phyloP scores from a whole-genome alignment of 2,329 filamentous ascomycete genomes.

The Cladosporium sp. region DNA sequence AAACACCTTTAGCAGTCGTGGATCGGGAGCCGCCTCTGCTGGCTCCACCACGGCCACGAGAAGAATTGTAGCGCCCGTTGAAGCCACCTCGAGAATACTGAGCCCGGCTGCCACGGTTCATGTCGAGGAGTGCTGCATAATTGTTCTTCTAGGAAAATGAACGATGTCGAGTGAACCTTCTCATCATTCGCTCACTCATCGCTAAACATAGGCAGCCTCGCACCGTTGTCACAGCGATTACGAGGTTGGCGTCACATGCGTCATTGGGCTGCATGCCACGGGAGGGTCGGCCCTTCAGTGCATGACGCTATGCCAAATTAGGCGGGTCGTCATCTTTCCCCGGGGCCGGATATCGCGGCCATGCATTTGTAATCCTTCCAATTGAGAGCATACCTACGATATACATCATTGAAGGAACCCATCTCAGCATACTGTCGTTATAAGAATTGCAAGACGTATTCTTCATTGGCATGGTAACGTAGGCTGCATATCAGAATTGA shows the following conservation, averaged over 20 bases:
- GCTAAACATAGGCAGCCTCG: too few relatives aligned
- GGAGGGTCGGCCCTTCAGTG: too few relatives aligned
- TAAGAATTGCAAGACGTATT: not conserved
- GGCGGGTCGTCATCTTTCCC: not conserved
- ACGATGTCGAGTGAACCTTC: too few relatives aligned
- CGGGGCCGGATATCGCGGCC: not conserved
- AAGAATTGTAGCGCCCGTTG: conserved; percentile 4
- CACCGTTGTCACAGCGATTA: conserved; percentile 1
- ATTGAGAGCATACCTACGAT: too few relatives aligned
- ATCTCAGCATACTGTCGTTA: not conserved
- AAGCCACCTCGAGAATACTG: conserved; percentile 3
- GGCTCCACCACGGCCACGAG: conserved; percentile 1
- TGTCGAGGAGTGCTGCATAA: not conserved
- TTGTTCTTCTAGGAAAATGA: not conserved
- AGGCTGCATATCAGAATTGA: not conserved
- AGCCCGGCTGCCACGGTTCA: conserved; percentile 4
- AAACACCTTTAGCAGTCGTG: conserved; percentile 22
- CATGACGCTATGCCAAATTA: not conserved
- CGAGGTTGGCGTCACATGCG: not conserved
- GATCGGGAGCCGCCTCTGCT: not conserved
- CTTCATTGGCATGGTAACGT: not conserved
- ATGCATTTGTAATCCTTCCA: conserved; percentile 1
- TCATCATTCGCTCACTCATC: too few relatives aligned
- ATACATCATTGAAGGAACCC: too few relatives aligned
- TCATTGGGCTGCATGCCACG: too few relatives aligned